Base-by-base conservation (phyloP, 352 stramenopile species). In the Nothophytophthora sp. region DNA sequence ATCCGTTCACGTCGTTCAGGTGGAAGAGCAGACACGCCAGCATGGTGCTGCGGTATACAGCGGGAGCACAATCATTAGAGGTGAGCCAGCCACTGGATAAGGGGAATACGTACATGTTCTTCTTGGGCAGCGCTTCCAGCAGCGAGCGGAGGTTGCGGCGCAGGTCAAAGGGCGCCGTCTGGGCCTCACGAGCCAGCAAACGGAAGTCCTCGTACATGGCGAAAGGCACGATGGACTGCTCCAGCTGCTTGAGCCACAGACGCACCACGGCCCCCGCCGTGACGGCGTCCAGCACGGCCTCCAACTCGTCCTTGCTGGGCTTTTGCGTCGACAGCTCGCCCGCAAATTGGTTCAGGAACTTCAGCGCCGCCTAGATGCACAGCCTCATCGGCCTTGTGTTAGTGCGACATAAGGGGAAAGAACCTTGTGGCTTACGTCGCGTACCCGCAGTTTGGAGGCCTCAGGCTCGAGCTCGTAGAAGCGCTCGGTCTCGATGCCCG, bases 1-100 rank as follows among this genome's bases (percentile, higher is more conserved):
- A 93, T 28, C 73, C 76, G 39, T 81, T 86, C 33, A 93, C 77
- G 51, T 93, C 82, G 60, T 93, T 93, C 42, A 90, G 46, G 44
- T 93, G 82, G 58, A 86, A 88, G 20, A 93, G 73, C 49, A 93
- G 47, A 38, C 77, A 90, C 23, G 74, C 80, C 13, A 93, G 43
- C 72, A 86, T 89, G 6, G 66, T 70, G 29, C 79, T 90, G 25
- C 27, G 47, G 23, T 25, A 22, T 0, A 2, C 12, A 46, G 27
- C 38, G 10, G 22, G 13, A 57, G 10, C n/a, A 40, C 36, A 42
- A 42, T 29, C 1, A 29, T 56, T 52, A 68, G 43, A 46, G 10
- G 20, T 24, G 5, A n/a, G 24, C 0, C 10, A 34, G n/a, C 24
- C 5, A 43, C 22, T 12, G 23, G 12, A 33, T 11, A 25, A 42